phyloP scores from a whole-genome alignment of 805 yeast species.

The Pichia californica region DNA sequence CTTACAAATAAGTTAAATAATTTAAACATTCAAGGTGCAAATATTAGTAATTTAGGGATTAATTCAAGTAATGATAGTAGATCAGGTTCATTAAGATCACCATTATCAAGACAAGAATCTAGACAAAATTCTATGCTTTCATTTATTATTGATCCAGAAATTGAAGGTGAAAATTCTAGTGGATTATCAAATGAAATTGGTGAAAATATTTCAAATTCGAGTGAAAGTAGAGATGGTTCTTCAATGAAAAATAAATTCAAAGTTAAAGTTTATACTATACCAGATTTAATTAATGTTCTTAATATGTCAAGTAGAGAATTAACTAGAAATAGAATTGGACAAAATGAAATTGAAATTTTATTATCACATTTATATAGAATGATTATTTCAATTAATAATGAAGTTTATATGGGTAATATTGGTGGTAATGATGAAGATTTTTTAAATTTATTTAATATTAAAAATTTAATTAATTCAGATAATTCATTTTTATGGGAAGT shows the following conservation, averaged over 20 bases:
- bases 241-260: not conserved
- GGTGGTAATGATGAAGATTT: conserved; percentile 13
- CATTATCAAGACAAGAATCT: conserved; percentile 19
- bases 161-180: conserved; percentile 8
- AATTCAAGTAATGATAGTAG: not conserved
- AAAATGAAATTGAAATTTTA: conserved; percentile 41
- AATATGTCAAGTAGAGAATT: conserved; percentile 21
- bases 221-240: not conserved
- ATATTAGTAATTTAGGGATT: not conserved
- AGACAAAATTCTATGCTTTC: conserved; percentile 24
- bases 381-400: conserved; percentile 27
- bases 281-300: conserved; percentile 40
- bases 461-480: not conserved
- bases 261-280: conserved; percentile 28
- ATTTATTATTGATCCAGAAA: conserved; percentile 18
- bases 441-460: conserved; percentile 3
- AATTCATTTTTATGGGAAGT: conserved; percentile 23
- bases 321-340: conserved; percentile 37
- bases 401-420: conserved; percentile 26
- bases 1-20: conserved; percentile 5
- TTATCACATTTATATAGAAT: conserved; percentile 45
- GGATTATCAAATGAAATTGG: conserved; percentile 8
- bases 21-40: not conserved
- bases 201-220: not conserved
- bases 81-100: conserved; percentile 9